Evolutionary conservation across 768 basidiomycete species (phyloP).

Genomic region (Russula sp.): DNA sequence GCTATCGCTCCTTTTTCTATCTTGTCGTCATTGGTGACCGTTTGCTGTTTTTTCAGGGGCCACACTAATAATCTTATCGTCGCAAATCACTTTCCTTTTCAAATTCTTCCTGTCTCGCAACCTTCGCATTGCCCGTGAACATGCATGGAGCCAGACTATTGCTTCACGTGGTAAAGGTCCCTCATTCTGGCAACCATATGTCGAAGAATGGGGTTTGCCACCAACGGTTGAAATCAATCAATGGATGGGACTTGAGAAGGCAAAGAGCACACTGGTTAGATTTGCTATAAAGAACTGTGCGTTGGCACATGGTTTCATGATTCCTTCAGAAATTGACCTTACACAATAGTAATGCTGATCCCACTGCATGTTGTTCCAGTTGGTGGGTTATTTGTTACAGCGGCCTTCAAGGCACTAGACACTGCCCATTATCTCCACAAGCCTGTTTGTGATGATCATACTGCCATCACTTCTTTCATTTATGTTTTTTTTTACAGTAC

Average conservation of each 20-base stretch:
- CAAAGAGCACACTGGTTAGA: slow-evolving; percentile 41
- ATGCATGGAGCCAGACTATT: slow-evolving; percentile 81
- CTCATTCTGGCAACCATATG: slow-evolving; percentile 82
- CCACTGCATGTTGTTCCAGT: slow-evolving; percentile 63
- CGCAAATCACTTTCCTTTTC: slow-evolving; percentile 72
- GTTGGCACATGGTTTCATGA: slow-evolving; percentile 20
- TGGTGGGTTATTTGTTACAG: slow-evolving; percentile 57
- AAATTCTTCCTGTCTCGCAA: slow-evolving; percentile 82
- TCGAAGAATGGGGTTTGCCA: slow-evolving; percentile 75
- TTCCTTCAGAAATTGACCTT: slow-evolving; percentile 28
- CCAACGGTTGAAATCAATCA: slow-evolving; percentile 42
- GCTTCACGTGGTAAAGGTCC: slow-evolving; percentile 75
- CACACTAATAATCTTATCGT: slow-evolving; percentile 65
- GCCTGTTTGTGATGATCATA: slow-evolving; percentile 45
- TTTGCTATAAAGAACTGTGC: slow-evolving; percentile 49
- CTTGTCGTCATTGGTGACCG: slow-evolving; percentile 17
- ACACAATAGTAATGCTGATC: slow-evolving; percentile 50
- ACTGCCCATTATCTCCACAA: slow-evolving; percentile 68
- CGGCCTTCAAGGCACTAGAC: slow-evolving; percentile 63
- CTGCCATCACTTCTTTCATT: background rate
- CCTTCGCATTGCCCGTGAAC: slow-evolving; percentile 71
- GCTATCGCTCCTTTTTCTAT: slow-evolving; percentile 29
- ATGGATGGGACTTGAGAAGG: slow-evolving; percentile 37
- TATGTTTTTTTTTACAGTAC: slow-evolving; percentile 50
- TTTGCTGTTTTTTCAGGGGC: slow-evolving; percentile 52